phyloP scores from a whole-genome alignment of 768 basidiomycete genomes.

The Lentinula raphanica region DNA sequence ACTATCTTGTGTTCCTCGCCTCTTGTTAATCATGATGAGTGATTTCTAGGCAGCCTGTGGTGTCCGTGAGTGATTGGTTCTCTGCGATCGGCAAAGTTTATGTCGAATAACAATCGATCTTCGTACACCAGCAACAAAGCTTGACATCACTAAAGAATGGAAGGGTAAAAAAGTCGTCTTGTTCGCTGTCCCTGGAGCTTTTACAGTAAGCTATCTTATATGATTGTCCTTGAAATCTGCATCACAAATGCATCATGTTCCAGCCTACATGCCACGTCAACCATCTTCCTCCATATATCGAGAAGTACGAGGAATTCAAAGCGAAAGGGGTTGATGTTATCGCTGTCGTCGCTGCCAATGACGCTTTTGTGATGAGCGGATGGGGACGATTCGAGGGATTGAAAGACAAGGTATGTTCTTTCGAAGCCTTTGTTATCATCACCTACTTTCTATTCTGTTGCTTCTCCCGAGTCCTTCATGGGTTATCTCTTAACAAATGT shows the following conservation, averaged over 20 bases:
- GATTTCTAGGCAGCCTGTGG: constrained; percentile 56
- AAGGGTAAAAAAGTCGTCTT: constrained; percentile 80
- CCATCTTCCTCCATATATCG: constrained; percentile 63
- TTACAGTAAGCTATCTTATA: constrained; percentile 52
- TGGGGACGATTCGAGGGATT: constrained; percentile 55
- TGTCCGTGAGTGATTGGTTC: constrained; percentile 40
- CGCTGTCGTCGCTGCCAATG: constrained; percentile 74
- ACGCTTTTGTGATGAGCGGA: constrained; percentile 67
- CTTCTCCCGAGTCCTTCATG: neutral
- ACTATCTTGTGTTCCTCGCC: neutral
- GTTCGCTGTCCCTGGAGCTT: constrained; percentile 75
- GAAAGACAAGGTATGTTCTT: constrained; percentile 60
- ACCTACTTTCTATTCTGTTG: neutral
- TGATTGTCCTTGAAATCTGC: neutral
- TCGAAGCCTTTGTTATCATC: constrained; percentile 13
- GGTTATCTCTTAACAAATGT: too few relatives aligned
- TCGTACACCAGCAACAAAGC: constrained; percentile 36
- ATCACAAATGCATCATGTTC: constrained; percentile 20
- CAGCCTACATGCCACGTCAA: constrained; percentile 57
- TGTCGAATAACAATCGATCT: neutral
- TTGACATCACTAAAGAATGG: constrained; percentile 56
- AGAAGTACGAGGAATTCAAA: constrained; percentile 64
- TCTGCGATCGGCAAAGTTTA: neutral
- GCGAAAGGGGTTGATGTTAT: constrained; percentile 70
- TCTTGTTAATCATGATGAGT: neutral